Evolutionary conservation across 768 basidiomycete species (phyloP).

Genomic region (Pholiota conissans): DNA sequence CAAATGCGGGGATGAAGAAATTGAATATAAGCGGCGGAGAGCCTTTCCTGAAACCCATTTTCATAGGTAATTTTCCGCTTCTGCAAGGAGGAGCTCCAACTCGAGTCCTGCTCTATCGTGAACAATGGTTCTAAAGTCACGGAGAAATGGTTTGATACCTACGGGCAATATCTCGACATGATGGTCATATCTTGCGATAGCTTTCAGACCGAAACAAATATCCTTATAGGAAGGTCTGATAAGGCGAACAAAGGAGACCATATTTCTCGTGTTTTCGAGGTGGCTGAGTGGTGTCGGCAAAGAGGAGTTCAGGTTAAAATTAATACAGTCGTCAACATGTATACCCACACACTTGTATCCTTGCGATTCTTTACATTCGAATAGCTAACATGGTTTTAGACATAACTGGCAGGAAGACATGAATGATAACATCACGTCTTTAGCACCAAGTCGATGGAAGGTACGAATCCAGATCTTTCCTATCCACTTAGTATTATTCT

Average conservation of each 20-base stretch:
- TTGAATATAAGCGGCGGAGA: constrained; percentile 20
- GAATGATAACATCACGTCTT: constrained; percentile 32
- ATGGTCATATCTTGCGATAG: constrained; percentile 42
- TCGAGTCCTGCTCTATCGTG: constrained; percentile 14
- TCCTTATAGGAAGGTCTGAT: constrained; percentile 32
- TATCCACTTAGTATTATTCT: background rate
- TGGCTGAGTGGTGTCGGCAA: constrained; percentile 32
- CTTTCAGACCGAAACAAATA: constrained; percentile 35
- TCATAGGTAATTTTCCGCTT: constrained; percentile 6
- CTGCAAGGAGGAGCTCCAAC: constrained; percentile 8
- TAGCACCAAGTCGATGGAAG: constrained; percentile 40
- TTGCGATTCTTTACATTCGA: background rate
- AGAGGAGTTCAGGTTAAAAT: constrained; percentile 37
- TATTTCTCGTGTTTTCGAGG: constrained; percentile 32
- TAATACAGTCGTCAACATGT: constrained; percentile 18
- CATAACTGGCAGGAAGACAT: constrained; percentile 42
- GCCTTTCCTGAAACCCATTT: constrained; percentile 15
- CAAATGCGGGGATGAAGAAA: constrained; percentile 16
- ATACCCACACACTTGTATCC: constrained; percentile 11
- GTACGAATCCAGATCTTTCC: constrained; percentile 9
- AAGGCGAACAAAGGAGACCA: constrained; percentile 27
- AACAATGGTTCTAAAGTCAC: constrained; percentile 40
- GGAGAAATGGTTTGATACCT: constrained; percentile 38
- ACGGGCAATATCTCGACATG: constrained; percentile 37
- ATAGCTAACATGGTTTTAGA: constrained; percentile 16